Conservation (phyloP, 1,284 basidiomycete species). For the Chalciporus sp. region DNA sequence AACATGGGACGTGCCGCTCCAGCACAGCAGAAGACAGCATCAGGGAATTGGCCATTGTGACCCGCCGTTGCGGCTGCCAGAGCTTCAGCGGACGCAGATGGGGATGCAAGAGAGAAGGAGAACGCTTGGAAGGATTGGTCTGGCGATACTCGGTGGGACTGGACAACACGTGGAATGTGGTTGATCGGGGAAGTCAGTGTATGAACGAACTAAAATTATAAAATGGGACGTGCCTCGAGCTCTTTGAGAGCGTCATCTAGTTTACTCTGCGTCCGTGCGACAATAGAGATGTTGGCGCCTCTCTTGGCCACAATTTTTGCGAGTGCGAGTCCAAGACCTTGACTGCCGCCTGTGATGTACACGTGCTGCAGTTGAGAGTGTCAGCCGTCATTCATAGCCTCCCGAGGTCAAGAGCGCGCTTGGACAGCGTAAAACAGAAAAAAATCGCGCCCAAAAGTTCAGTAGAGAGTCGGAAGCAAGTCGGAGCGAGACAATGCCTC, state of each 20-base stretch:
- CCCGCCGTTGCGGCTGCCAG: conserved; percentile 48
- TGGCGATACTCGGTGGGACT: conserved; percentile 41
- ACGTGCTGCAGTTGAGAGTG: conserved; percentile 23
- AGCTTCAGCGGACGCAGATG: conserved; percentile 48
- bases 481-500: too few species aligned
- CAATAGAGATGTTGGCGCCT: conserved; percentile 74
- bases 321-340: conserved; percentile 69
- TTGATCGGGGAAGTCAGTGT: too few species aligned
- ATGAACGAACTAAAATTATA: not conserved
- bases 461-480: too few species aligned
- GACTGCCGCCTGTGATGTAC: conserved; percentile 37
- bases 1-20: conserved; percentile 62
- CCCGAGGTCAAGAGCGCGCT: not conserved
- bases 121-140: conserved; percentile 53
- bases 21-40: conserved; percentile 72
- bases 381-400: not conserved
- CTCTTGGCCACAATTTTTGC: conserved; percentile 58
- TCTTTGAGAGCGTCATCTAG: conserved; percentile 52
- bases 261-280: conserved; percentile 62
- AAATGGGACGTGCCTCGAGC: conserved; percentile 49
- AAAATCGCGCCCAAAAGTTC: not conserved
- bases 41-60: conserved; percentile 53
- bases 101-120: conserved; percentile 53
- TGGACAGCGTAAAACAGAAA: not conserved
- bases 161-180: too few species aligned